Percentiles rank a stretch among this genome's conserved stretches.
phyloP scores from a whole-genome alignment of 2,329 filamentous ascomycete species.

The Kalmusia sp. region DNA sequence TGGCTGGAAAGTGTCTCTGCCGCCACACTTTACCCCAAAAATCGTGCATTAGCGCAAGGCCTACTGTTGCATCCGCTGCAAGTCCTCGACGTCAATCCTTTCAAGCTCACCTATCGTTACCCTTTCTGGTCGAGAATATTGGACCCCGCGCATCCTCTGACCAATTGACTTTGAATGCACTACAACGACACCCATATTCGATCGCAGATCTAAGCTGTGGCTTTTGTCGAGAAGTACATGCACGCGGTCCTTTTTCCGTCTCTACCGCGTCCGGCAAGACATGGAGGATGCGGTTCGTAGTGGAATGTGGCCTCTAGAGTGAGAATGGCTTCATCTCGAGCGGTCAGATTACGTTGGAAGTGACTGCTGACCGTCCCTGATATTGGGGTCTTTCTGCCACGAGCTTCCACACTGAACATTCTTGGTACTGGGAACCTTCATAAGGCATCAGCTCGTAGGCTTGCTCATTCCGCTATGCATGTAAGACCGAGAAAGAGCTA shows the following conservation, averaged over 20 bases:
- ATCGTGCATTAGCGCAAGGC: not conserved
- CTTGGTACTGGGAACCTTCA: not conserved
- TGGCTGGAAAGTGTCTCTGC: conserved; percentile 3
- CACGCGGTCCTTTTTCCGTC: not conserved
- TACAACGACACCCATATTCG: not conserved
- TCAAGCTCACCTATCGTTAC: conserved; percentile 6
- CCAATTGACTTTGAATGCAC: conserved; percentile 6
- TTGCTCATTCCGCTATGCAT: not conserved
- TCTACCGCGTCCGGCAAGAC: not conserved
- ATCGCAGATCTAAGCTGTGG: not conserved
- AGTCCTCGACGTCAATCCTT: conserved; percentile 5
- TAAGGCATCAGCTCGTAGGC: not conserved
- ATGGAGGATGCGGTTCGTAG: not conserved
- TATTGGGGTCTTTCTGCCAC: too few relatives aligned
- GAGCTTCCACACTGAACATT: conserved; percentile 1
- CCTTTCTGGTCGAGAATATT: not conserved
- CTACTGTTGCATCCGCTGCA: conserved; percentile 8
- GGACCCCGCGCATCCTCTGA: not conserved
- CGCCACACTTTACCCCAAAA: conserved; percentile 2
- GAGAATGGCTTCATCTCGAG: too few relatives aligned
- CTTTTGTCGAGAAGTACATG: not conserved
- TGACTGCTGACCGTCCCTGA: not conserved
- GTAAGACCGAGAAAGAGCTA: not conserved
- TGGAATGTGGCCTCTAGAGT: conserved; percentile 3
- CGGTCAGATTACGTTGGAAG: too few relatives aligned